These are phyloP conservation scores for Sporisorium scitamineum DNA, from an alignment of 1,284 basidiomycete species.

Conservation along the genomic window DNA sequence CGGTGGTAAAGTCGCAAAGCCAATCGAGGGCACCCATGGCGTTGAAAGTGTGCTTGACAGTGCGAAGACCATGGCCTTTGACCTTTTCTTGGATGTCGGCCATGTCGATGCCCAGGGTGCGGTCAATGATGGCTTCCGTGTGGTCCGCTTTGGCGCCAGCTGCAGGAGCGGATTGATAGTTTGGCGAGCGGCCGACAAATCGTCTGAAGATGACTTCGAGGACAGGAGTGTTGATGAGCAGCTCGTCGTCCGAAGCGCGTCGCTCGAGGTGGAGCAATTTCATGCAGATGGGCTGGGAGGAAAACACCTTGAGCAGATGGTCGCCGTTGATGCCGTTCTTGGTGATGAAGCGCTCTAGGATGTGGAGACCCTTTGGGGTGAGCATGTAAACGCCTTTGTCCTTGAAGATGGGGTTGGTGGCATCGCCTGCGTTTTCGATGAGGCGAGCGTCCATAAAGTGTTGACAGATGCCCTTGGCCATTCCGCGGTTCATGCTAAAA, in stretches of 20 bases:
- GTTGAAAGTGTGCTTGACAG: constrained; percentile 84
- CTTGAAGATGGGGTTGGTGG: constrained; percentile 88
- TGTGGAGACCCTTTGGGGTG: constrained; percentile 97
- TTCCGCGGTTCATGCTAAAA: constrained; percentile 98
- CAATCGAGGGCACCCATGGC: constrained; percentile 91
- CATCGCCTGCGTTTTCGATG: constrained; percentile 95
- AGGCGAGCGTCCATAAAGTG: constrained; percentile 99
- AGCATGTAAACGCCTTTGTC: constrained; percentile 95
- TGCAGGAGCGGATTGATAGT: constrained; percentile 21
- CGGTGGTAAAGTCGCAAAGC: constrained; percentile 97
- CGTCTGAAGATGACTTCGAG: constrained; percentile 95
- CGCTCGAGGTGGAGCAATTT: constrained; percentile 97
- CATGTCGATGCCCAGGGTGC: constrained; percentile 71
- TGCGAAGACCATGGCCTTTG: constrained; percentile 79
- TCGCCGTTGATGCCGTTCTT: constrained; percentile 96
- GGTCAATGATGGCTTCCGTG: constrained; percentile 68
- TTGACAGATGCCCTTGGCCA: constrained; percentile 99
- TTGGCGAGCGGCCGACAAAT: constrained; percentile 80
- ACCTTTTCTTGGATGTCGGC: constrained; percentile 77
- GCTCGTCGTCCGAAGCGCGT: constrained; percentile 91
- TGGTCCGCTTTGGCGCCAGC: constrained; percentile 9
- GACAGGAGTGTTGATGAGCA: constrained; percentile 92
- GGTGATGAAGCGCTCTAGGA: constrained; percentile 97
- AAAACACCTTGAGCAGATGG: constrained; percentile 89
- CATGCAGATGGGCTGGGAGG: constrained; percentile 95